Evolutionary conservation across 352 stramenopile species (phyloP).

Genomic region (Phytophthora crassamura): DNA sequence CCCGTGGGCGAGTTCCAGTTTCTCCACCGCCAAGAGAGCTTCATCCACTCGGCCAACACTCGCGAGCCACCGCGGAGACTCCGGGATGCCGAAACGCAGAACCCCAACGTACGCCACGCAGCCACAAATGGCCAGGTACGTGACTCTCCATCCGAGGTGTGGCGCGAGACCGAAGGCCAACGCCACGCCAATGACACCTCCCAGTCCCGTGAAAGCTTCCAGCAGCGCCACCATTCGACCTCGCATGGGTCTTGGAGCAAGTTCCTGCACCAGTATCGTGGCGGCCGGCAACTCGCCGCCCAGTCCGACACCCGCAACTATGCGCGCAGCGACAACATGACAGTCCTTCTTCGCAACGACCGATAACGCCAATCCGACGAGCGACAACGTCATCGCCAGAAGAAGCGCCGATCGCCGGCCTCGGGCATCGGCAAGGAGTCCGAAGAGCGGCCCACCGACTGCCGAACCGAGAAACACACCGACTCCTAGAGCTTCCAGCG

Average conservation of each 20-base stretch:
- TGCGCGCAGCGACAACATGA: constrained; percentile 33
- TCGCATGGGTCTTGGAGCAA: constrained; percentile 31
- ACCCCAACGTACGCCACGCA: constrained; percentile 33
- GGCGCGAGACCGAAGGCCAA: constrained; percentile 36
- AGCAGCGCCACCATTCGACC: constrained; percentile 42
- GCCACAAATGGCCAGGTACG: constrained; percentile 31
- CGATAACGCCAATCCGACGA: constrained; percentile 30
- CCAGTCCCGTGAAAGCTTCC: constrained; percentile 42
- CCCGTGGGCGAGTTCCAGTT: constrained; percentile 32
- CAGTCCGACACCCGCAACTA: constrained; percentile 42
- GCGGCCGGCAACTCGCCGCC: constrained; percentile 47
- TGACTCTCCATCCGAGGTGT: constrained; percentile 39
- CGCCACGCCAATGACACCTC: constrained; percentile 32
- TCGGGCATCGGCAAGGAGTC: constrained; percentile 29
- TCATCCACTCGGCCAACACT: too few species aligned
- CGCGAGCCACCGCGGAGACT: constrained; percentile 52
- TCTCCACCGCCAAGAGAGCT: constrained; percentile 40
- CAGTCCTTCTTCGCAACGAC: constrained; percentile 32
- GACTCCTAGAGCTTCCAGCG: constrained; percentile 34
- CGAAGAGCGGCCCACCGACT: constrained; percentile 37
- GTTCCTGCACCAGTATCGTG: constrained; percentile 41
- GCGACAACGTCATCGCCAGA: constrained; percentile 37
- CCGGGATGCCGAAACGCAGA: constrained; percentile 34
- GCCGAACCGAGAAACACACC: constrained; percentile 29
- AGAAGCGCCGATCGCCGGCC: constrained; percentile 38